Evolutionary conservation across 148 eudicot genomes (phyloP).

Genomic region (Rhododendron mucronatum): DNA sequence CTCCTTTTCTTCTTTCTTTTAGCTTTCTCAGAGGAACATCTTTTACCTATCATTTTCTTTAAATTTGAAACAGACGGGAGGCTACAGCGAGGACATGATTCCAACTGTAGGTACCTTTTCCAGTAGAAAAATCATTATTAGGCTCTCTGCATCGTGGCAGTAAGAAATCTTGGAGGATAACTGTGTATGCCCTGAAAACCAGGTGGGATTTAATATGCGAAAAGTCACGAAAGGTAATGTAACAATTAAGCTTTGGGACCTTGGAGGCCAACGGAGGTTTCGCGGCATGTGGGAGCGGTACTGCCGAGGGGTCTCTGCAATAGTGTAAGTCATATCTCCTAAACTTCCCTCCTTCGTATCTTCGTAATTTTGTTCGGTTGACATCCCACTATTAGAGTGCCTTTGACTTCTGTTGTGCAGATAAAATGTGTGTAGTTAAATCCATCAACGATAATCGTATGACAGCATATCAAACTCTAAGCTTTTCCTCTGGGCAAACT

Average conservation of each 20-base stretch:
- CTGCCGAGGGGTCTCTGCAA: conserved; percentile 82
- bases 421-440: background rate
- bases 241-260: conserved; percentile 90
- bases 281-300: conserved; percentile 96
- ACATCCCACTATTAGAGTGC: background rate
- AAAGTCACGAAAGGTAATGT: conserved; percentile 76
- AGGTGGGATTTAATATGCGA: conserved; percentile 96
- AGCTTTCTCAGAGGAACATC: background rate
- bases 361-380: background rate
- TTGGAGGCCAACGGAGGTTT: conserved; percentile 88
- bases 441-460: background rate
- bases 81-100: conserved; percentile 90
- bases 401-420: background rate
- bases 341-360: background rate
- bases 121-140: background rate
- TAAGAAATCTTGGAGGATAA: background rate
- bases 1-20: background rate
- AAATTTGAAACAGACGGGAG: conserved; percentile 58
- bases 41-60: conserved; percentile 10
- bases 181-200: conserved; percentile 12
- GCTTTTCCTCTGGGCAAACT: background rate
- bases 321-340: conserved; percentile 45
- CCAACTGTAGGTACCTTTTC: conserved; percentile 70
- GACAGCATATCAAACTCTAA: background rate
- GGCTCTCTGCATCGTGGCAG: background rate